Base-by-base conservation (phyloP, 805 yeast species). In the Zygoascus flipseniorum region DNA sequence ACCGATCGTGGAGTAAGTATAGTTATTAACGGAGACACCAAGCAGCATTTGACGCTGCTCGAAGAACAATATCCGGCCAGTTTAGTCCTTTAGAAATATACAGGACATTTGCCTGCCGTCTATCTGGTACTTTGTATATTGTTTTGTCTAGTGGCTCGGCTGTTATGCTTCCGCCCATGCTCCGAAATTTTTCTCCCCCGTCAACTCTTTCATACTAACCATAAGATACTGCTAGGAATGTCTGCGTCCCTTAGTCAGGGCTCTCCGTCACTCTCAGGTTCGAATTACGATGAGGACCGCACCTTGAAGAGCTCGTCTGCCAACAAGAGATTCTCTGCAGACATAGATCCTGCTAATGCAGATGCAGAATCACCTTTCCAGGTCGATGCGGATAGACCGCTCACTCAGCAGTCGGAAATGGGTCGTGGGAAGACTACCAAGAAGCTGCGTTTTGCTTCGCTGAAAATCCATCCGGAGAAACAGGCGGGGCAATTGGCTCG, bases 371-470 rank as follows among this genome's bases (percentile, higher is more conserved):
- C 39, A 4, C 39, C 39, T 13, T 35, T 35, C 39, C 39, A n/a
- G 39, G 39, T 35, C 13, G 39, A 35, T 10, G 39, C 13, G 4
- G 39, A 35, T 10, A 35, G 39, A 8, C 39, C 39, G 16, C 39
- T 35, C 16, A 35, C 39, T 13, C 39, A 35, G 16, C 39, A 35
- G 4, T 35, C 39, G 13, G 39, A 35, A 13, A 31, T 19, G 19
- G 35, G 32, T 3, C 44, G 32, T 11, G 14, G 32, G 23, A 39
- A 26, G 8, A 31, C 18, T 6, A 47, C 50, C 47, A 52, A 52
- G 46, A 52, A 47, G 26, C 48, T 52, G 43, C 31, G 54, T 16
- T 52, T 52, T 31, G 54, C 51, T 10, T 47, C 54, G 2, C 8
- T 52, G 20, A 51, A 37, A 42, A 42, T 18, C 13, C 18, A 42